Evolutionary conservation across 179 eudicot species (phyloP), one percentile per base, ranked within the genome.

Genomic region (Silene vulgaris): DNA sequence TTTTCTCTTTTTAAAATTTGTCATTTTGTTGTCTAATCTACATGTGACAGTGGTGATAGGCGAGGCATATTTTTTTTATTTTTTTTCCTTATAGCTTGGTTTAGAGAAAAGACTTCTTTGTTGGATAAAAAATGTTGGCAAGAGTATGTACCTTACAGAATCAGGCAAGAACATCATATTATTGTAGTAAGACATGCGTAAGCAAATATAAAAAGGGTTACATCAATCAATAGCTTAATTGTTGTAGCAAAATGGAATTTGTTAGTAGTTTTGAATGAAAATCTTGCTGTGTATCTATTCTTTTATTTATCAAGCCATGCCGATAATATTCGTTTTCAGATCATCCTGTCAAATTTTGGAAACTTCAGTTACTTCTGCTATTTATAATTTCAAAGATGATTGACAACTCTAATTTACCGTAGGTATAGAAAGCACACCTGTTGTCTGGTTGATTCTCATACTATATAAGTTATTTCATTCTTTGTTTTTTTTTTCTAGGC

Each of bases 401-500:
- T 0, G 59, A 60, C 12, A 50, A 48, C 35, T 21, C 63, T 16
- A 54, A 71, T 29, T 52, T 71, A 11, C 62, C 26, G 26, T 19
- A 16, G 40, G 40, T 26, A 26, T 54, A 11, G 61, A 50, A 56
- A 40, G 56, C 45, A 16, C 72, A 8, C 73, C 69, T 68, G 62
- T 14, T 21, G 4, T 50, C 17, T 50, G 52, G 11, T 26, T 2
- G 63, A 61, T 30, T 71, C 45, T 40, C 29, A 17, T 68, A 45
- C 23, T 20, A 16, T 57, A 30, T 45, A 20, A 37, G 45, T 5
- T 21, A 14, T 28, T 54, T 11, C 20, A 35, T 28, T 45, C 57
- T 60, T 17, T 35, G 16, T 30, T 8, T 77, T 67, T 50, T 50
- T 50, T 72, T 66, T 85, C 69, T 73, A 94, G 98, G 85, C 75